A percentile compares a stretch with the other conserved stretches of the same genome.
Evolutionary conservation across 1,284 basidiomycete species (phyloP).

Genomic region (Boletus smithii): DNA sequence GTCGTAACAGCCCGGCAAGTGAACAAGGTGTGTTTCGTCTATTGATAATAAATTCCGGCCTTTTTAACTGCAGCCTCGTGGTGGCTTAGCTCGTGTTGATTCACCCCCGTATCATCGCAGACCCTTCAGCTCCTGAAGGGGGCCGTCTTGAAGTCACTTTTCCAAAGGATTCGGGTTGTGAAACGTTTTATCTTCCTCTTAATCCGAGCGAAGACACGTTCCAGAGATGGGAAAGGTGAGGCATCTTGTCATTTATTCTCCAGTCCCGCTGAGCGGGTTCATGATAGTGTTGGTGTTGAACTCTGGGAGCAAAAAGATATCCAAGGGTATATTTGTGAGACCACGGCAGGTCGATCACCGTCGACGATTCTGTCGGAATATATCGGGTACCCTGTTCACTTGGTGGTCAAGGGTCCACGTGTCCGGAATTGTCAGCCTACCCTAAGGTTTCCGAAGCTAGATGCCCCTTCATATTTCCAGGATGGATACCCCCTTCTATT

Average conservation of each 20-base stretch:
- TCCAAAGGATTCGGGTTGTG: slow-evolving; percentile 53
- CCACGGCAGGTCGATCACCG: slow-evolving; percentile 37
- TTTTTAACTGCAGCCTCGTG: slow-evolving; percentile 1
- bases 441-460: slow-evolving; percentile 50
- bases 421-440: slow-evolving; percentile 53
- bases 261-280: slow-evolving; percentile 8
- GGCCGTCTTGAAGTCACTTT: slow-evolving; percentile 55
- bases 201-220: slow-evolving; percentile 49
- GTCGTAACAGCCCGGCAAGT: slow-evolving; percentile 66
- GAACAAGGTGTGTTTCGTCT: slow-evolving; percentile 46
- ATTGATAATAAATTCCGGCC: background rate
- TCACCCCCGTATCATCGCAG: slow-evolving; percentile 48
- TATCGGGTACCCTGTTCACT: slow-evolving; percentile 55
- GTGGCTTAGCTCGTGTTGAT: slow-evolving; percentile 69
- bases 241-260: background rate
- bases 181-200: slow-evolving; percentile 56
- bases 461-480: slow-evolving; percentile 58
- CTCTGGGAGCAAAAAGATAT: slow-evolving; percentile 49
- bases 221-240: slow-evolving; percentile 55
- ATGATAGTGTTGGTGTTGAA: slow-evolving; percentile 48
- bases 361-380: slow-evolving; percentile 57
- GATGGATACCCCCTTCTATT: slow-evolving; percentile 70
- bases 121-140: slow-evolving; percentile 42
- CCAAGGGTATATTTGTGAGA: slow-evolving; percentile 63
- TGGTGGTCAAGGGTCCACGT: slow-evolving; percentile 63